phyloP scores from a whole-genome alignment of 805 yeast species.

The Cyberlindnera maritima region DNA sequence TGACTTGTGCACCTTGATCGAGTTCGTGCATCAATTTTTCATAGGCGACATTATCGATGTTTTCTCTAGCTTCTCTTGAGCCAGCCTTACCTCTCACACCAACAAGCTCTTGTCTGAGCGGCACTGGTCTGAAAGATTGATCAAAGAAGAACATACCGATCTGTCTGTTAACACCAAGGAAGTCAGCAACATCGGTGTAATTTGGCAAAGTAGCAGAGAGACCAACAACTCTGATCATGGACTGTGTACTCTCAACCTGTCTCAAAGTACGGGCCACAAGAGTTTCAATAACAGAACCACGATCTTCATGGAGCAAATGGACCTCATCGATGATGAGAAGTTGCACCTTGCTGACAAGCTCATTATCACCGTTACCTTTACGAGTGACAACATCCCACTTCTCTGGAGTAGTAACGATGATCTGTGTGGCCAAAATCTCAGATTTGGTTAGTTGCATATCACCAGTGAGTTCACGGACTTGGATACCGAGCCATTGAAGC shows the following conservation, averaged over 20 bases:
- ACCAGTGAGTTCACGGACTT: constrained; percentile 87
- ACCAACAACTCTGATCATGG: constrained; percentile 92
- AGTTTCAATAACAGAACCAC: constrained; percentile 97
- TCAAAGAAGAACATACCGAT: constrained; percentile 95
- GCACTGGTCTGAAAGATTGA: constrained; percentile 89
- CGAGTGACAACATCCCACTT: constrained; percentile 98
- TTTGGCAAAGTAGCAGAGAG: constrained; percentile 93
- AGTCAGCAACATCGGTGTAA: constrained; percentile 90
- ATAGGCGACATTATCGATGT: constrained; percentile 72
- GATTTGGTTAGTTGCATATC: constrained; percentile 88
- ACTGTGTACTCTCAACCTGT: constrained; percentile 92
- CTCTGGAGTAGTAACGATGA: constrained; percentile 92
- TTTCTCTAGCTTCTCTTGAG: constrained; percentile 61
- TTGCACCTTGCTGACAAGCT: constrained; percentile 78
- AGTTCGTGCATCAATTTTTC: constrained; percentile 71
- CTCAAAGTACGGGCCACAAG: constrained; percentile 90
- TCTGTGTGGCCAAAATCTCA: constrained; percentile 78
- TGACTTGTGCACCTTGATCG: constrained; percentile 76
- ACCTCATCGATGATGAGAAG: constrained; percentile 93
- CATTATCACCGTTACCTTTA: constrained; percentile 86
- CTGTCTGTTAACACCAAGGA: constrained; percentile 83
- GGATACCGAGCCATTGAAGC: constrained; percentile 79
- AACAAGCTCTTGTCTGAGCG: constrained; percentile 79
- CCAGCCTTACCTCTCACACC: constrained; percentile 91
- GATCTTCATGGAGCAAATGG: constrained; percentile 92